Evolutionary conservation across 2,329 filamentous ascomycete genomes (phyloP).

Genomic region (Thermoascus crustaceus): DNA sequence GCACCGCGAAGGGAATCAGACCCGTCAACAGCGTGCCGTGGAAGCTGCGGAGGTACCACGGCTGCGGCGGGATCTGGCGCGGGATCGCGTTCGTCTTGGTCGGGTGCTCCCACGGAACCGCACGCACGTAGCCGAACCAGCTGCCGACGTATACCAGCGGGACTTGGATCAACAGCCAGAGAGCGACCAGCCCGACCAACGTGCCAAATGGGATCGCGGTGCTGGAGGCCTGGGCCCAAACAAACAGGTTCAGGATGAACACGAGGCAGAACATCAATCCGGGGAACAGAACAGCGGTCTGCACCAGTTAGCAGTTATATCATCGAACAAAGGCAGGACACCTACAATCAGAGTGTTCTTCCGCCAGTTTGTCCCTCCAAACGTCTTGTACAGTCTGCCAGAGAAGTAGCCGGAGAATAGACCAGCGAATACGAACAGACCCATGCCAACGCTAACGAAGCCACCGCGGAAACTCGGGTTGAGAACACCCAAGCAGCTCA

Average conservation of each 20-base stretch:
- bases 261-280: conserved; percentile 66
- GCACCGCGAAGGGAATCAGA: conserved; percentile 73
- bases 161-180: conserved; percentile 81
- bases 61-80: conserved; percentile 64
- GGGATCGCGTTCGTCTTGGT: conserved; percentile 65
- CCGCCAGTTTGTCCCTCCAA: conserved; percentile 65
- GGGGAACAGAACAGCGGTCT: conserved; percentile 69
- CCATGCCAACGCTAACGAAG: conserved; percentile 75
- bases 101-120: conserved; percentile 68
- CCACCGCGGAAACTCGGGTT: conserved; percentile 87
- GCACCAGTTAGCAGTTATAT: conserved; percentile 11
- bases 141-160: conserved; percentile 75
- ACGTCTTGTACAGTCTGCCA: conserved; percentile 72
- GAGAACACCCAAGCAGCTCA: conserved; percentile 68
- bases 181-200: conserved; percentile 59
- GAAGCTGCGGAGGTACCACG: conserved; percentile 63
- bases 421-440: conserved; percentile 75
- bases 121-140: conserved; percentile 64
- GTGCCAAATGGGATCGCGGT: conserved; percentile 80
- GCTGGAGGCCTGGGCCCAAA: conserved; percentile 82
- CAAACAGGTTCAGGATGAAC: conserved; percentile 78
- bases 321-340: conserved; percentile 5
- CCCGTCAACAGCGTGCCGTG: conserved; percentile 64
- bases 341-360: conserved; percentile 62
- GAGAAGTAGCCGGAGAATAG: conserved; percentile 84